Percentiles rank a stretch among this genome's conserved stretches.
Evolutionary conservation across 2,329 filamentous ascomycete species (phyloP).

Genomic region (Annulohypoxylon truncatum): DNA sequence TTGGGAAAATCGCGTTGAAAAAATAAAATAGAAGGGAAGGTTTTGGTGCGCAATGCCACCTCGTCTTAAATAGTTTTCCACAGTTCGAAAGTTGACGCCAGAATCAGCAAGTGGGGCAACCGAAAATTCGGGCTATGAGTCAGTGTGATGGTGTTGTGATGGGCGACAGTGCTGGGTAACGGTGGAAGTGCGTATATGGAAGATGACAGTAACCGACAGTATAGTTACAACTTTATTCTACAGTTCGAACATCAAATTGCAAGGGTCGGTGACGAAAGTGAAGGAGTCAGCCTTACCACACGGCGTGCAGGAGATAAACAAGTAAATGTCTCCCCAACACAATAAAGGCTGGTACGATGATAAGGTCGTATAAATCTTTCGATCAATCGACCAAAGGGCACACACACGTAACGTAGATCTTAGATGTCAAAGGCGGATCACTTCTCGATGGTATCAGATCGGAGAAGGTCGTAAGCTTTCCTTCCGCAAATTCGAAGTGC

Average conservation of each 20-base stretch:
- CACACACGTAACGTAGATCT: conserved; percentile 45
- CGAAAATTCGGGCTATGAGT: background rate
- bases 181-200: background rate
- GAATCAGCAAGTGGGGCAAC: background rate
- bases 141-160: background rate
- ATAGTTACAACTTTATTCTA: conserved; percentile 2
- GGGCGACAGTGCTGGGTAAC: background rate
- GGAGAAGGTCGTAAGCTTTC: conserved; percentile 36
- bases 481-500: conserved; percentile 46
- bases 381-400: conserved; percentile 44
- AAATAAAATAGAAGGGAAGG: background rate
- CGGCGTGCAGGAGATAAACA: conserved; percentile 93
- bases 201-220: background rate
- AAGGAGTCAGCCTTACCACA: conserved; percentile 63
- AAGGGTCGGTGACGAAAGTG: conserved; percentile 21
- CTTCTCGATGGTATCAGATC: conserved; percentile 38
- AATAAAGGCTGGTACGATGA: conserved; percentile 44
- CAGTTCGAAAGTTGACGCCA: background rate
- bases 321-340: conserved; percentile 93
- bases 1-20: background rate
- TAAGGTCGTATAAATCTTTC: conserved; percentile 49
- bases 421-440: conserved; percentile 39
- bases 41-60: background rate
- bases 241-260: background rate
- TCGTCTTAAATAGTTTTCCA: background rate